Conservation (phyloP, 345 rosid species). For the Eucalyptus albens region DNA sequence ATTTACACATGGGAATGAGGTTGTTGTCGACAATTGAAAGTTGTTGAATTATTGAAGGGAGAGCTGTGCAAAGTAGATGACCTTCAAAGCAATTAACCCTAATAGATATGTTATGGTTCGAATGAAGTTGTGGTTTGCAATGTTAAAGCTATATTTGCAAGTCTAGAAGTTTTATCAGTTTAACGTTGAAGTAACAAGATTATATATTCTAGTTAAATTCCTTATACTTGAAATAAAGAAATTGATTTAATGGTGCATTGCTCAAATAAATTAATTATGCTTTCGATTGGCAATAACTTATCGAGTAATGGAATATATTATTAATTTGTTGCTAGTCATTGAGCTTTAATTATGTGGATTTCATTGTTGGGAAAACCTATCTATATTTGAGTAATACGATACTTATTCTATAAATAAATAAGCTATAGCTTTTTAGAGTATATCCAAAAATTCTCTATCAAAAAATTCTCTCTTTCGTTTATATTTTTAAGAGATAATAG, state of each 20-base stretch:
- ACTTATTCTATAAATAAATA: neutral
- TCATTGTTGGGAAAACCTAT: neutral
- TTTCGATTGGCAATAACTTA: neutral
- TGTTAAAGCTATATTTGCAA: neutral
- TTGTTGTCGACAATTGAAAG: neutral
- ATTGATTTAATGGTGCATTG: neutral
- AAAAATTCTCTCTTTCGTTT: neutral
- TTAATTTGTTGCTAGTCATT: neutral
- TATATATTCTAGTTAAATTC: neutral
- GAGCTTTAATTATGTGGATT: neutral
- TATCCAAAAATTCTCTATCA: neutral
- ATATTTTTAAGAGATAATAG: neutral
- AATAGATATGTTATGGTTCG: neutral
- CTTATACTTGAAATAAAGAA: neutral
- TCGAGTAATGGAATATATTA: neutral
- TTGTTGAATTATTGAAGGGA: neutral
- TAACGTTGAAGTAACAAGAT: neutral
- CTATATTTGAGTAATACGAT: neutral
- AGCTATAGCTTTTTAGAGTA: neutral
- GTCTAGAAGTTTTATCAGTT: neutral
- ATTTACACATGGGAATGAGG: neutral
- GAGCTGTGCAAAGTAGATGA: neutral
- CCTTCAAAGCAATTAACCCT: neutral
- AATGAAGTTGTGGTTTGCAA: neutral
- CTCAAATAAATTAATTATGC: neutral